A percentile compares a stretch with the other conserved stretches of the same genome.
Conservation (phyloP, 768 basidiomycete genomes). For the Lepiota venenata region DNA sequence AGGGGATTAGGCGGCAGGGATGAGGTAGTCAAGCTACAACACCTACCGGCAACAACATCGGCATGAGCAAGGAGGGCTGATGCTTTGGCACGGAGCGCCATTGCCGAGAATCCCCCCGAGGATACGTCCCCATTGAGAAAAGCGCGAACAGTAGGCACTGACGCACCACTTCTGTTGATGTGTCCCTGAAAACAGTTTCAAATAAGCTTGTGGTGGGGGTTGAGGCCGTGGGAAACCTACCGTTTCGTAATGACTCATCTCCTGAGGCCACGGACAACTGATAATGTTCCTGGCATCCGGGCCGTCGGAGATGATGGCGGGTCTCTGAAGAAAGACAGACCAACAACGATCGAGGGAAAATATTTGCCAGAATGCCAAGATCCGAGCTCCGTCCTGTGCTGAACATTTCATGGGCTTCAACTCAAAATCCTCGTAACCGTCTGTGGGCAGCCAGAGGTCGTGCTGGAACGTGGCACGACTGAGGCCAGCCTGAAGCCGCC, state of each 20-base stretch:
- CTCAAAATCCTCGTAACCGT: conserved; percentile 35
- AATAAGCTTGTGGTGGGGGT: background rate
- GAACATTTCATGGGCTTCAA: conserved; percentile 57
- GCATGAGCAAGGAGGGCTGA: conserved; percentile 74
- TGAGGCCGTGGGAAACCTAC: conserved; percentile 33
- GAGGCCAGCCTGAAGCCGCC: conserved; percentile 70
- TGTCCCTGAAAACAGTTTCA: conserved; percentile 48
- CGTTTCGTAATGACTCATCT: conserved; percentile 66
- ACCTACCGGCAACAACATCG: conserved; percentile 53
- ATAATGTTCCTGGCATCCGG: conserved; percentile 55
- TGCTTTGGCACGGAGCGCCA: conserved; percentile 69
- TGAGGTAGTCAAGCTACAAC: conserved; percentile 33
- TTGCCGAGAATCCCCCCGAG: conserved; percentile 55
- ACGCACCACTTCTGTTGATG: conserved; percentile 39
- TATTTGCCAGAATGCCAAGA: conserved; percentile 81
- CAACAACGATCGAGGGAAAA: conserved; percentile 80
- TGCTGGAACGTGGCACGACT: conserved; percentile 40
- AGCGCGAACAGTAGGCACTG: conserved; percentile 56
- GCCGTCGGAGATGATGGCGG: conserved; percentile 62
- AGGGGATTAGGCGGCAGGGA: background rate
- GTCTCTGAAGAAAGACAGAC: conserved; percentile 71
- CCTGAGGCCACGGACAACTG: conserved; percentile 75
- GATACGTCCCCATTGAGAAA: conserved; percentile 62
- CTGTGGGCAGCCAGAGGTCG: conserved; percentile 30
- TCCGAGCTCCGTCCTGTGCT: conserved; percentile 66